Evolutionary conservation across 2,329 filamentous ascomycete genomes (phyloP), one percentile per base, ranked within the genome.

Genomic region (Coleophoma eucalyptorum): DNA sequence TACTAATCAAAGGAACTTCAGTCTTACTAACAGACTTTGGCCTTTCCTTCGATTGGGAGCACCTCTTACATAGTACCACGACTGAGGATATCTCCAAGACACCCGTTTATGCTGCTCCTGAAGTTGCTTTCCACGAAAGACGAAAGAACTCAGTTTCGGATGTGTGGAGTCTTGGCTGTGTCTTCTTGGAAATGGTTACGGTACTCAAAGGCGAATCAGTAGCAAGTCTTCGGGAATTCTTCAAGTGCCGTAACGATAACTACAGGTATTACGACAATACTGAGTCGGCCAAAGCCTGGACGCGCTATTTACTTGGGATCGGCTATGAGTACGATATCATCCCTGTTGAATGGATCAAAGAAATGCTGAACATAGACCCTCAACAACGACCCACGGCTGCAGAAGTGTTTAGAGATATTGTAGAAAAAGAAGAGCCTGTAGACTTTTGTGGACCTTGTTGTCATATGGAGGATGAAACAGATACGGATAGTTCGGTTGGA

Each of bases 1-100:
- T 57, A 15, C 38, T 57, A 16, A 38, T 55, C 11, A 45, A 54
- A 33, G 49, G 42, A 8, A 10, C 11, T 15, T 33, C 34, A 21
- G 47, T 58, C 21, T 49, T 46, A 20, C 37, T 50, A n/a, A 41
- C 51, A 21, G 49, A 58, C 50, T 65, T 65, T 46, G 59, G 57
- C 3, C 54, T 56, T 13, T 53, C 62, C 34, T 51, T 59, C 32
- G 55, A 58, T 42, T 64, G 58, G 58, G 40, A 50, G 33, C 34
- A 60, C 20, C 47, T 48, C 15, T 42, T 35, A 20, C 38, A 43
- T 32, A 53, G 52, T 20, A 60, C 58, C 13, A 56, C 56, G 6
- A 47, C 41, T 12, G 50, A 34, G n/a, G 50, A 50, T 43, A 32
- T 35, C 12, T 50, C 31, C 16, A 48, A 43, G 33, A 48, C 53